phyloP scores from a whole-genome alignment of 345 rosid genomes.

The Acer saccharum region DNA sequence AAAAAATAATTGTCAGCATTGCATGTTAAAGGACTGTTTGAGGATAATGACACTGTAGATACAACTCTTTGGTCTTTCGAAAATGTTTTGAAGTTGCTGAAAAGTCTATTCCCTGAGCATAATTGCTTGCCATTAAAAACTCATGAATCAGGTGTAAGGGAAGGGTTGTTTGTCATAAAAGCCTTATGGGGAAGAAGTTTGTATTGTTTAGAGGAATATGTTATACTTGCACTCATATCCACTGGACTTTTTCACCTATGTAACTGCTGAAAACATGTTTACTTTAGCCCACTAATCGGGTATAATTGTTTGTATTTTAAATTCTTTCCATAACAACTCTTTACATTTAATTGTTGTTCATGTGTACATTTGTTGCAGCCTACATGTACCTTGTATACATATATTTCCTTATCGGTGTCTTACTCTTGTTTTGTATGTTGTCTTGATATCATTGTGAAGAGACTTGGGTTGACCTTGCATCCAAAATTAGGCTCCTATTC shows the following conservation, averaged over 20 bases:
- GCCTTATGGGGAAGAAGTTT: not conserved
- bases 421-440: not conserved
- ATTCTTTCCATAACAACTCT: no score
- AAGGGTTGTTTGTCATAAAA: not conserved
- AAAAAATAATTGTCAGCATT: no score
- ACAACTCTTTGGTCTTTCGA: no score
- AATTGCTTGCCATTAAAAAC: no score
- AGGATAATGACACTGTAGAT: no score
- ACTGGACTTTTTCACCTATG: not conserved
- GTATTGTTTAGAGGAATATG: not conserved
- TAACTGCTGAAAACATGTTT: not conserved
- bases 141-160: not conserved
- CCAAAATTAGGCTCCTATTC: not conserved
- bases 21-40: no score
- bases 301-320: not conserved
- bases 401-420: not conserved
- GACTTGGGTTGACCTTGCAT: not conserved
- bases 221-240: not conserved
- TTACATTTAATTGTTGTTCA: not conserved
- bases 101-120: not conserved
- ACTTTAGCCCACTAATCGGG: not conserved
- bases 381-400: no score
- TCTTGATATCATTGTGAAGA: no score
- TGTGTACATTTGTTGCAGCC: not conserved
- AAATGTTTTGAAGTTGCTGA: no score